Base-by-base conservation (phyloP, 2,329 filamentous ascomycete genomes). In the Didymella exigua region DNA sequence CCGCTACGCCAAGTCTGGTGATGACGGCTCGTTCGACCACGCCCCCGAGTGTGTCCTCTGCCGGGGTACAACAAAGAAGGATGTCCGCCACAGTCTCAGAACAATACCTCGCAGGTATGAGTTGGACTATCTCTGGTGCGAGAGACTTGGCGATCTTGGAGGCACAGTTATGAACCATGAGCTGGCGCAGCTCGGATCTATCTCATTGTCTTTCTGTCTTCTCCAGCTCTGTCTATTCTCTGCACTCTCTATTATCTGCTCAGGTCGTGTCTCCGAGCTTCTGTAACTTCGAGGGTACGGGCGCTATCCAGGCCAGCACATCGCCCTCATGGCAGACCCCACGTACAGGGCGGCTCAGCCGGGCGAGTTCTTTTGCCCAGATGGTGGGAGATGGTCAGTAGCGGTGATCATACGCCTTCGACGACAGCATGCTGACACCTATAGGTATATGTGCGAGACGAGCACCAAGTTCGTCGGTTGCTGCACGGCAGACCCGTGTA, bases 381-480 rank as follows among this genome's bases (percentile, higher is more conserved):
- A 30, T 14, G 59, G 59, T 24, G 56, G 56, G 23, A 54, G 31
- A 42, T 61, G 59, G 59, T 60, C 50, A 4, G 55, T 58, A 29
- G 3, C 10, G 11, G 5, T 18, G 10, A 29, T 24, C 16, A 19
- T 9, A 9, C 2, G 10, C 9, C 1, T 13, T 43, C 8, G 16
- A n/a, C 2, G 13, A 16, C 18, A 11, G 9, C 7, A 27, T 21
- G 24, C 23, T 49, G 38, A 42, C 43, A 1, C 9, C 0, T 11
- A 0, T 16, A 60, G 58, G 58, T 61, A 61, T 18, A 48, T 48
- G 13, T 61, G 59, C 24, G 56, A 59, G 21, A 49, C 59, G 0
- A 53, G 66, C 26, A 60, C 68, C 7, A 64, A 58, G 8, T 77
- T 76, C 44, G 58, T 77, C 1, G 75, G 75, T 0, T 77, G 75